Conservation (phyloP, 2,329 filamentous ascomycete species). For the Fragosphaeria purpurea region DNA sequence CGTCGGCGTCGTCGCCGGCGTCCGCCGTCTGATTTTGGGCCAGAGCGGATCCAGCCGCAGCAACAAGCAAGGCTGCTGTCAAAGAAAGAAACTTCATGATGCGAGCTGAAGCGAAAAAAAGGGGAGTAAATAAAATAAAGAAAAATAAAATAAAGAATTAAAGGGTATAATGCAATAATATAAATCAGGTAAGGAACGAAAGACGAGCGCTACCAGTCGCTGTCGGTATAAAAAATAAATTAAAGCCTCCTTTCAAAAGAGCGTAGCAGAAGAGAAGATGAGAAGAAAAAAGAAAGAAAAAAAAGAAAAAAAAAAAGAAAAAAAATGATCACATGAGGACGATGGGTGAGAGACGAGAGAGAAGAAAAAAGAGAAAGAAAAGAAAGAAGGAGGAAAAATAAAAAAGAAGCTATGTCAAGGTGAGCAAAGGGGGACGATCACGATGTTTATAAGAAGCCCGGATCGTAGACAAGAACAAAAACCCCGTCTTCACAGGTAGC, state of each 20-base stretch:
- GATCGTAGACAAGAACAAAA: no score
- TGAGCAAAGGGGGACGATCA: neutral
- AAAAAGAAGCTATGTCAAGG: neutral
- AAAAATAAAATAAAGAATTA: neutral
- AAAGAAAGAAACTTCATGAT: neutral
- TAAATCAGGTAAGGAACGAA: neutral
- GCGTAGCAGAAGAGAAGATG: slow-evolving; percentile 1
- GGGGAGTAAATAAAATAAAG: neutral
- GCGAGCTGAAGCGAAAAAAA: neutral
- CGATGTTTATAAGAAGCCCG: no score
- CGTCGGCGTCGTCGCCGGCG: neutral
- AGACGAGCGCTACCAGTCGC: slow-evolving; percentile 5
- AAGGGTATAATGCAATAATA: neutral
- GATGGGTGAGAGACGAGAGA: neutral
- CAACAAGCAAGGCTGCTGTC: slow-evolving; percentile 13
- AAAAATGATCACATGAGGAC: neutral
- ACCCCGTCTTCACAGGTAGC: no score
- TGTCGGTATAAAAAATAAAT: slow-evolving; percentile 1
- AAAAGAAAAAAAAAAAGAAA: neutral
- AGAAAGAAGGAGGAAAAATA: neutral
- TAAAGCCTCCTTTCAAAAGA: slow-evolving; percentile 2
- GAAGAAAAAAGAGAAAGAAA: neutral
- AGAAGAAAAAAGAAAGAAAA: neutral
- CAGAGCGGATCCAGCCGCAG: slow-evolving; percentile 12
- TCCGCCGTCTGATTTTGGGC: slow-evolving; percentile 15